Evolutionary conservation across 352 stramenopile species (phyloP).

Genomic region (Poterioochromonas sp.): DNA sequence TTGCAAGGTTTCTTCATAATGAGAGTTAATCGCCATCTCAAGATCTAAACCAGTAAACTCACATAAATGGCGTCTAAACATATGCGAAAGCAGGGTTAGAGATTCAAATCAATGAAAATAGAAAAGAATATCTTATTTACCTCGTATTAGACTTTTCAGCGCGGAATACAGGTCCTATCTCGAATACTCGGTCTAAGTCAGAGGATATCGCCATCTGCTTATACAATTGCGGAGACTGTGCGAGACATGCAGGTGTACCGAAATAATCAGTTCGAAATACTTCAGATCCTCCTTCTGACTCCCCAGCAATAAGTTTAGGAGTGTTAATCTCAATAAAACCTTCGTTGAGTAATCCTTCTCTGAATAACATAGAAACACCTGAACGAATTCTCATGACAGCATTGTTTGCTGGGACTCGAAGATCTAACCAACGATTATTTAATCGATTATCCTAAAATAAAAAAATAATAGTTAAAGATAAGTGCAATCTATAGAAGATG

Average conservation of each 20-base stretch:
- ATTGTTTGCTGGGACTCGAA: constrained; percentile 95
- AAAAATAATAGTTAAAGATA: constrained; percentile 19
- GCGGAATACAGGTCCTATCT: constrained; percentile 97
- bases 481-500: background rate
- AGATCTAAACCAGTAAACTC: constrained; percentile 99
- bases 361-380: constrained; percentile 89
- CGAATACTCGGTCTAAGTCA: constrained; percentile 92
- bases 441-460: constrained; percentile 71
- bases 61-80: constrained; percentile 80
- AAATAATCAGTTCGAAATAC: constrained; percentile 86
- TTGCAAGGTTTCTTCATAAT: constrained; percentile 86
- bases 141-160: constrained; percentile 97
- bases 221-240: constrained; percentile 93
- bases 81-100: no score
- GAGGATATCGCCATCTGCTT: constrained; percentile 98
- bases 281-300: constrained; percentile 90
- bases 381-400: constrained; percentile 94
- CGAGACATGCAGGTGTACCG: constrained; percentile 79
- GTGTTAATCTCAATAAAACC: constrained; percentile 98
- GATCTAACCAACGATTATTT: constrained; percentile 92
- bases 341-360: constrained; percentile 81
- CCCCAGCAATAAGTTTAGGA: constrained; percentile 93
- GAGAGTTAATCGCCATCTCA: constrained; percentile 98
- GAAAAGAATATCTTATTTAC: constrained; percentile 38
- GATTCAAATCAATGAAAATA: background rate